Conservation (phyloP, 768 basidiomycete species). For the Macrolepiota fuliginosa region DNA sequence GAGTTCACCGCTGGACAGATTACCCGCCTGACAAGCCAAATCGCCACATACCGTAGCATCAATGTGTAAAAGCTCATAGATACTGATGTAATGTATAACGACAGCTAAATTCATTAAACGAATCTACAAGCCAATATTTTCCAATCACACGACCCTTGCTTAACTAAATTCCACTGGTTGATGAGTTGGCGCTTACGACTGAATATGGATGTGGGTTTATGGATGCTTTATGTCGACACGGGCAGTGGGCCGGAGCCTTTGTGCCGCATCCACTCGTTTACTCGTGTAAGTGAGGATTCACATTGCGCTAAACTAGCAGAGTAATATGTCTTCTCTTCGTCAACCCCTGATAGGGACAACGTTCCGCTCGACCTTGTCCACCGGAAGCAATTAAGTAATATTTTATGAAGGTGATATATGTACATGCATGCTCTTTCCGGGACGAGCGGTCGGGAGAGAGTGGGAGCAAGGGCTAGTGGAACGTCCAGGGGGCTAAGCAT, state of each 20-base stretch:
- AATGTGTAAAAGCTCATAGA: conserved; percentile 16
- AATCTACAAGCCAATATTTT: neutral
- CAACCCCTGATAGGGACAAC: no score
- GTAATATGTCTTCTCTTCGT: no score
- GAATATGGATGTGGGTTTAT: no score
- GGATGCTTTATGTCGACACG: no score
- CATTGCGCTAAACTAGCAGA: no score
- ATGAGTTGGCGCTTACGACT: no score
- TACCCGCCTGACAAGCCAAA: conserved; percentile 37
- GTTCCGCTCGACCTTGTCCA: neutral
- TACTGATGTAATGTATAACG: neutral
- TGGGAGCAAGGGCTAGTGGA: neutral
- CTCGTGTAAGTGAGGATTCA: no score
- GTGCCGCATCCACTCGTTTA: no score
- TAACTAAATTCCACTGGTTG: no score
- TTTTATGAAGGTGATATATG: neutral
- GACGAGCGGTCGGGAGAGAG: neutral
- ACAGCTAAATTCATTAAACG: neutral
- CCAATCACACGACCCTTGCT: neutral
- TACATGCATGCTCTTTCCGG: neutral
- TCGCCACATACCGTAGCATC: conserved; percentile 43
- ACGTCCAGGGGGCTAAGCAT: neutral
- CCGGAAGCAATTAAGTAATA: neutral
- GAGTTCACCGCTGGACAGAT: conserved; percentile 45
- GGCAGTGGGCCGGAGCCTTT: no score